Evolutionary conservation across 106 monocot genomes (phyloP).

Genomic region (Dendrobium nobile): DNA sequence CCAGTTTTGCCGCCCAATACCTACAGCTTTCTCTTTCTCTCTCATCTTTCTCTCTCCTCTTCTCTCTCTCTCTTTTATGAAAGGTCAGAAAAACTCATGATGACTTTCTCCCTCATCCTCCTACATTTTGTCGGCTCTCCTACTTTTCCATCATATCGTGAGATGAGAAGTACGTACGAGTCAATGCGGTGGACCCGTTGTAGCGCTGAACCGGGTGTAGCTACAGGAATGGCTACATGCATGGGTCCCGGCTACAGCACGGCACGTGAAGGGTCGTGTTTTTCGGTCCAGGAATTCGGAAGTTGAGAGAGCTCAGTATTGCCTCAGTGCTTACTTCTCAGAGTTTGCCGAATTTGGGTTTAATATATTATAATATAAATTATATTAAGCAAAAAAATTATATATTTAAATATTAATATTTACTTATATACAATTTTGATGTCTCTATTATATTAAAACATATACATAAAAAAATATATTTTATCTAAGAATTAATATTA

Average conservation of each 20-base stretch:
- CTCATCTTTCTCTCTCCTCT: not conserved
- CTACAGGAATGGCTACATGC: conserved; percentile 1
- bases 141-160: not conserved
- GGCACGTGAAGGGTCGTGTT: too few species aligned
- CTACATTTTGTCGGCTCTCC: not conserved
- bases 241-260: not conserved
- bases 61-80: not conserved
- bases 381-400: too few species aligned
- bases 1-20: not conserved
- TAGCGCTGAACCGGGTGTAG: not conserved
- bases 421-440: too few species aligned
- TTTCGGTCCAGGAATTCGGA: too few species aligned
- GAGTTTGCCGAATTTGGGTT: too few species aligned
- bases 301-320: too few species aligned
- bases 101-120: not conserved
- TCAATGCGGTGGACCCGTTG: not conserved
- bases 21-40: not conserved
- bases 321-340: too few species aligned
- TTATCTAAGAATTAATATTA: too few species aligned
- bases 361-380: too few species aligned
- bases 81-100: not conserved
- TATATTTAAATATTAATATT: too few species aligned
- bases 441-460: too few species aligned
- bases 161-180: not conserved
- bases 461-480: too few species aligned